Percentiles rank a stretch among this genome's conserved stretches.
These are phyloP conservation scores for Penicillium antarcticum DNA, from an alignment of 495 filamentous ascomycete species.

Conservation along the genomic window DNA sequence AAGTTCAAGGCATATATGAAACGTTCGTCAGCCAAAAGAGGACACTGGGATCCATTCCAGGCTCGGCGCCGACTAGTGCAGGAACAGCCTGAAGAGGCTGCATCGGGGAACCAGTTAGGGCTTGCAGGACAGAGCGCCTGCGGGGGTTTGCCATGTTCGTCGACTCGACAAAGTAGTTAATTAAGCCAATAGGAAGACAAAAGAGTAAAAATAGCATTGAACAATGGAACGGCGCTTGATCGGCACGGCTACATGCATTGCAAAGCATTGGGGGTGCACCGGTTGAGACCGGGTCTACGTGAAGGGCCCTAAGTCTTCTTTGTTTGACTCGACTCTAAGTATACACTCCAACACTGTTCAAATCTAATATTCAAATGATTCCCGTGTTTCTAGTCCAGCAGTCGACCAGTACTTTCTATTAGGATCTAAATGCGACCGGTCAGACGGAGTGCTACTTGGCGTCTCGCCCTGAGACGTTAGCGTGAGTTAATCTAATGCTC, in stretches of 20 bases:
- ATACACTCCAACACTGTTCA: background rate
- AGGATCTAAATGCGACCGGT: slow-evolving; percentile 1
- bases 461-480: slow-evolving; percentile 6
- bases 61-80: background rate
- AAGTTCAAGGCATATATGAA: slow-evolving; percentile 1
- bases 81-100: slow-evolving; percentile 1
- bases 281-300: background rate
- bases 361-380: background rate
- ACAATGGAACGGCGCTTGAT: background rate
- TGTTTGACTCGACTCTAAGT: no score
- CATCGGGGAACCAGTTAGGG: slow-evolving; percentile 1
- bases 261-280: no score
- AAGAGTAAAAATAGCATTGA: slow-evolving; percentile 1
- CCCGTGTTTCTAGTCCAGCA: background rate
- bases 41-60: background rate
- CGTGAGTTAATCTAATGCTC: background rate
- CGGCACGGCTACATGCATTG: background rate
- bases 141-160: background rate
- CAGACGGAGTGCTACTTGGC: background rate
- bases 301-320: background rate
- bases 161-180: background rate
- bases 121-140: background rate
- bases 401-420: background rate
- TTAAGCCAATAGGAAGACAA: background rate
- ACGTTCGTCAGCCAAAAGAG: background rate